Percentiles rank a stretch among this genome's conserved stretches.
phyloP scores from a whole-genome alignment of 2,329 filamentous ascomycete genomes.

The Fusarium humuli region DNA sequence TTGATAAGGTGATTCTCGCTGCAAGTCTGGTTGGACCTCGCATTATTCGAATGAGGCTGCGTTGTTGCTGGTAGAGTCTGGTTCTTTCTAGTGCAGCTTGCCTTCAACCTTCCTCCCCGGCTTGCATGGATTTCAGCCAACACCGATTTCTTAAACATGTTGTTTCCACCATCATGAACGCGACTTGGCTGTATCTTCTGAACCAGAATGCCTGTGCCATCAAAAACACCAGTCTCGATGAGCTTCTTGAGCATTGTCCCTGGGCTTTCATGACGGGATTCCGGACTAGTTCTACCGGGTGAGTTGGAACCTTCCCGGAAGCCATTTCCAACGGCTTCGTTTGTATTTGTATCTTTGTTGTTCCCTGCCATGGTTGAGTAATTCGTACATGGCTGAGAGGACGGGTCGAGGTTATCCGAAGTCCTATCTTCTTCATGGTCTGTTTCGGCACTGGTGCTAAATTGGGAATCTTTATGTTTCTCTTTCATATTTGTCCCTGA shows the following conservation, averaged over 20 bases:
- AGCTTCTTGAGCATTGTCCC: slow-evolving; percentile 22
- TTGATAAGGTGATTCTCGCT: neutral
- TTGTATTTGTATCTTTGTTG: neutral
- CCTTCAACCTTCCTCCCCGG: slow-evolving; percentile 40
- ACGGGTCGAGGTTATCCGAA: neutral
- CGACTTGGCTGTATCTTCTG: neutral
- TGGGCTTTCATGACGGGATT: neutral
- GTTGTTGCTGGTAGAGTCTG: neutral
- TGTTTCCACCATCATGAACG: neutral
- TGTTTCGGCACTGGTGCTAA: neutral
- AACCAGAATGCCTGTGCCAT: slow-evolving; percentile 21
- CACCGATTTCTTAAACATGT: neutral
- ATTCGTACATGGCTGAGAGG: neutral
- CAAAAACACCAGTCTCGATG: slow-evolving; percentile 36
- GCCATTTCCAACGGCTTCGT: neutral
- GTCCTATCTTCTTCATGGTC: neutral
- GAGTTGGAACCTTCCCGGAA: neutral
- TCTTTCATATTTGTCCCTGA: slow-evolving; percentile 10
- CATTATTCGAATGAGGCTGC: neutral
- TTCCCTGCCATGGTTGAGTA: neutral
- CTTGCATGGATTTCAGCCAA: slow-evolving; percentile 3
- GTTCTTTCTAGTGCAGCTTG: slow-evolving; percentile 8
- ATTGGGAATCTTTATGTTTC: slow-evolving; percentile 9
- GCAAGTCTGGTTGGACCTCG: neutral
- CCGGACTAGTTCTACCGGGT: neutral